Evolutionary conservation across 352 stramenopile species (phyloP), one percentile per base, ranked within the genome.

Genomic region (Pythium brassicae): DNA sequence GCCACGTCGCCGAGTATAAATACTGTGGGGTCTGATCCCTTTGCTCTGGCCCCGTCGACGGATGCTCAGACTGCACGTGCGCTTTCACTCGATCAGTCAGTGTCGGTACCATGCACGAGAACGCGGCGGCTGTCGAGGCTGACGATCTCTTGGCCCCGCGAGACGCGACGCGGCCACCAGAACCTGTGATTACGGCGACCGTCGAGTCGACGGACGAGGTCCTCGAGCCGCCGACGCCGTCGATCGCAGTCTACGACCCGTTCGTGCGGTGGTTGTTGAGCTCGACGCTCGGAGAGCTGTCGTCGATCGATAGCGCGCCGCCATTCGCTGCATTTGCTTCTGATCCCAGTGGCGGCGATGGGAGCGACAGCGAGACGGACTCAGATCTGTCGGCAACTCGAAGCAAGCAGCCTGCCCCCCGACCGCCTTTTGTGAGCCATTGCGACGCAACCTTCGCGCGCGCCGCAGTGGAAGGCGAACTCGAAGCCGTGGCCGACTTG

Each of bases 241-340:
- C 57, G 22, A 52, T 89, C 11, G 61, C 49, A 6, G 63, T 57
- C 7, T 89, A 73, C 49, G 67, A 80, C 26, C 69, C 73, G 1
- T 87, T 89, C 45, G 77, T 89, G 52, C 67, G 61, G 25, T 89
- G 79, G 79, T 44, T 89, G 14, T 66, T 89, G 11, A 58, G 66
- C 8, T 62, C 75, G 17, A 55, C 72, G 2, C 62, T 69, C 2
- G 73, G 85, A 48, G 69, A 85, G 34, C 67, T 87, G 20, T 60
- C 62, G 26, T 71, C 44, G 39, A 56, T 77, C 37, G 69, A 70
- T 48, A 62, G 47, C 23, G 49, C 34, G 0, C 34, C 69, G 15
- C 68, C 71, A 26, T 74, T 74, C 32, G 48, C 57, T 40, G 23
- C 46, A 50, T 9, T 29, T n/a, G 19, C 50, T 45, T 10, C 44